Percentiles rank a stretch among this genome's conserved stretches.
These are phyloP conservation scores for Lablab purpureus DNA, from an alignment of 306 rosid species.

Conservation along the genomic window DNA sequence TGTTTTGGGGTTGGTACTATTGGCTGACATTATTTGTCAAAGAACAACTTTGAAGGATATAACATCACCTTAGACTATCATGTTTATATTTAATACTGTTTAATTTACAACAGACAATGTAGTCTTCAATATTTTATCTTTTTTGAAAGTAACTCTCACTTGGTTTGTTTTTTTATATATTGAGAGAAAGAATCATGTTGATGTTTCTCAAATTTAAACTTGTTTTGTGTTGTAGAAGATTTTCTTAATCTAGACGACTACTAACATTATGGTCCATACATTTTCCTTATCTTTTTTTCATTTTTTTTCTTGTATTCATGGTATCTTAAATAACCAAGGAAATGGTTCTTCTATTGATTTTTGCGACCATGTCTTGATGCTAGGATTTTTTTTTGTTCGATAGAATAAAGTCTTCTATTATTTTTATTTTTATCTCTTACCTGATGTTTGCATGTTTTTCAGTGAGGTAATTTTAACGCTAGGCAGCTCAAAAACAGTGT, in stretches of 20 bases:
- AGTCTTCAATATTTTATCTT: neutral
- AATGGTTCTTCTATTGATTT: constrained; percentile 29
- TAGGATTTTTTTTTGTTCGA: neutral
- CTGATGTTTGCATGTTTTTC: constrained; percentile 44
- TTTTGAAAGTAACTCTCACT: neutral
- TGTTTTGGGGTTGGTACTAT: constrained; percentile 8
- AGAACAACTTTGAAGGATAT: constrained; percentile 20
- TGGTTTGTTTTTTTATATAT: constrained; percentile 7
- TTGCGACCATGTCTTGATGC: constrained; percentile 22
- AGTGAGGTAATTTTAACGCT: constrained; percentile 98
- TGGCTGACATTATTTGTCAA: constrained; percentile 27
- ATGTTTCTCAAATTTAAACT: constrained; percentile 1
- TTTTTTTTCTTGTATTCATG: neutral
- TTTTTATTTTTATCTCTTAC: constrained; percentile 37
- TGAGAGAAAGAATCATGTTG: constrained; percentile 24
- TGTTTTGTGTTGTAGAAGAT: constrained; percentile 19
- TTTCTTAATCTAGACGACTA: constrained; percentile 12
- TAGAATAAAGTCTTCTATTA: neutral
- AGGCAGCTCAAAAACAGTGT: constrained; percentile 96
- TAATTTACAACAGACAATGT: constrained; percentile 8
- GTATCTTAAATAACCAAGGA: constrained; percentile 18
- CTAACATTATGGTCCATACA: neutral
- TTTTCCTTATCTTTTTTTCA: neutral
- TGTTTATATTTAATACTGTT: constrained; percentile 14
- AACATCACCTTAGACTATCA: neutral